Conservation (phyloP, 805 yeast species). For the Kockiozyma suomiensis region DNA sequence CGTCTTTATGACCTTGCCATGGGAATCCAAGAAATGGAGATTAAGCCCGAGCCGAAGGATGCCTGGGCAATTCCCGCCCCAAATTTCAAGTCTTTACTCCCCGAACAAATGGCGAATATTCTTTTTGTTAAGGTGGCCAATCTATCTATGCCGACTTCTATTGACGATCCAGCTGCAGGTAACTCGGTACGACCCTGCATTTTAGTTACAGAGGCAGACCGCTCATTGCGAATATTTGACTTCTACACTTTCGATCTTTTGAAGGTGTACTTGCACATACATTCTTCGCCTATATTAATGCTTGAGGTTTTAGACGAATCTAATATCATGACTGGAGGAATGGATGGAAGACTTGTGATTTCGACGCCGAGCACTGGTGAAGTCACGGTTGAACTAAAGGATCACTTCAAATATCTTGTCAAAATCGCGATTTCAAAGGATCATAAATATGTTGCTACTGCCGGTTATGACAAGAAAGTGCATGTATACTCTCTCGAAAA, state of each 20-base stretch:
- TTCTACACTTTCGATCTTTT: conserved; percentile 29
- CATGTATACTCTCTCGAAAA: conserved; percentile 21
- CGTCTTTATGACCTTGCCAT: conserved; percentile 28
- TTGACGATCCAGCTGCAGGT: conserved; percentile 20
- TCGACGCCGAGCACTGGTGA: conserved; percentile 31
- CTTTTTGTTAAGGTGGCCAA: conserved; percentile 31
- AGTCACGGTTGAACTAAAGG: conserved; percentile 36
- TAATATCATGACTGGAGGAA: conserved; percentile 50
- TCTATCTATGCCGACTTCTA: conserved; percentile 16
- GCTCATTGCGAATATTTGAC: conserved; percentile 30
- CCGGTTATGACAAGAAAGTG: conserved; percentile 38
- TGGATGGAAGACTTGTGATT: conserved; percentile 53
- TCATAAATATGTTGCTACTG: conserved; percentile 46
- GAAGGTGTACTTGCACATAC: conserved; percentile 21
- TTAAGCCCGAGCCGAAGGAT: conserved; percentile 18
- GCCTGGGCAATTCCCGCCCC: conserved; percentile 31
- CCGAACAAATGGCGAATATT: conserved; percentile 28
- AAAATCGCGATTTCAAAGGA: conserved; percentile 42
- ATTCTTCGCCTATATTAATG: conserved; percentile 30
- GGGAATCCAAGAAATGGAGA: conserved; percentile 19
- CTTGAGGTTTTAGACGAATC: conserved; percentile 36
- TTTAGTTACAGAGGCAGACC: conserved; percentile 29
- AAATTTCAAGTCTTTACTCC: conserved; percentile 22
- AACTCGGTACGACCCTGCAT: conserved; percentile 26
- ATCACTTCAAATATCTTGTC: conserved; percentile 48